Conservation (phyloP, 805 yeast species). For the Metschnikowia cubensis region DNA sequence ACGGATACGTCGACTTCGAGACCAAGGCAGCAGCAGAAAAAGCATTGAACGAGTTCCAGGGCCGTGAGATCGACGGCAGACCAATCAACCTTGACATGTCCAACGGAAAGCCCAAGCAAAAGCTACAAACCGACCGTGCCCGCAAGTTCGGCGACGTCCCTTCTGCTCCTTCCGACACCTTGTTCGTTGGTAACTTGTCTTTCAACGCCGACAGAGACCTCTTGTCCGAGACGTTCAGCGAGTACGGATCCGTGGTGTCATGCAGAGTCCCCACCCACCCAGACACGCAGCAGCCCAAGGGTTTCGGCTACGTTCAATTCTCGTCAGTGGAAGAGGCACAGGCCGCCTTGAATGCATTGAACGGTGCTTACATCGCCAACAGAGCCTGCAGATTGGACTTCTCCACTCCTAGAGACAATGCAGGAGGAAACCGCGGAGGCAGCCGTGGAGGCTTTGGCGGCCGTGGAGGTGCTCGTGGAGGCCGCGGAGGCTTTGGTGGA, state of each 20-base stretch:
- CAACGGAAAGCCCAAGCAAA: constrained; percentile 69
- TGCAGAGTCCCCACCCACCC: constrained; percentile 98
- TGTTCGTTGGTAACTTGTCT: constrained; percentile 93
- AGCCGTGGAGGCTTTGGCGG: constrained; percentile 18
- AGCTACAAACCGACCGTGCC: constrained; percentile 72
- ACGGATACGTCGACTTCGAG: constrained; percentile 95
- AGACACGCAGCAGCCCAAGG: constrained; percentile 98
- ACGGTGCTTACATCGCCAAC: constrained; percentile 86
- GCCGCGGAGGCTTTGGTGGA: constrained; percentile 25
- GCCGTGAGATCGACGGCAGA: constrained; percentile 95
- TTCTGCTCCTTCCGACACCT: constrained; percentile 90
- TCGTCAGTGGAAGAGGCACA: constrained; percentile 84
- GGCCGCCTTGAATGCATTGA: constrained; percentile 79
- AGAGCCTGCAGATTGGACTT: constrained; percentile 93
- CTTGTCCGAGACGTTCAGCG: constrained; percentile 67
- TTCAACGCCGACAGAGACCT: constrained; percentile 83
- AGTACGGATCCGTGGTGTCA: constrained; percentile 77
- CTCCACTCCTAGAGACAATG: constrained; percentile 78
- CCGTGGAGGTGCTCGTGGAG: constrained; percentile 15
- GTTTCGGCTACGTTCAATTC: constrained; percentile 97
- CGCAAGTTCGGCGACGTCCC: constrained; percentile 84
- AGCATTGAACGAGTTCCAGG: constrained; percentile 82
- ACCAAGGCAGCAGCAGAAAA: constrained; percentile 73
- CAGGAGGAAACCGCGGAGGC: constrained; percentile 18
- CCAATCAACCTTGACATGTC: constrained; percentile 92